Conservation (phyloP, 2,329 filamentous ascomycete species). For the Juglanconis sp. region DNA sequence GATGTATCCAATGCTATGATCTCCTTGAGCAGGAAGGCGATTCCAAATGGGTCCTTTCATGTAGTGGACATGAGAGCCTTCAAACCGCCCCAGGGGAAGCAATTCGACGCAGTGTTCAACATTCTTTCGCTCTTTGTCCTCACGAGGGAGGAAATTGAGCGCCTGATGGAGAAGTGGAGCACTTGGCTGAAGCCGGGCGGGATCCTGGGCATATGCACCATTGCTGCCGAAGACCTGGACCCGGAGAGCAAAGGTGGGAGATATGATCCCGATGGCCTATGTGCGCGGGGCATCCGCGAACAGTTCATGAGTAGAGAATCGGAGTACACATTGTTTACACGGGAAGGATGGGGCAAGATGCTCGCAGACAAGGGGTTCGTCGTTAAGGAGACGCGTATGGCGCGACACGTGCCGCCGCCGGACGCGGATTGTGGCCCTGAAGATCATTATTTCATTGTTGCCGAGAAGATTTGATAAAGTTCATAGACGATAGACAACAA, state of each 20-base stretch:
- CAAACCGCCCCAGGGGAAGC: constrained; percentile 6
- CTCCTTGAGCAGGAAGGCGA: constrained; percentile 21
- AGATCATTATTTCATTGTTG: constrained; percentile 1
- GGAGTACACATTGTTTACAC: constrained; percentile 1
- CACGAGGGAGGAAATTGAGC: constrained; percentile 25
- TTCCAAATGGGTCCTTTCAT: constrained; percentile 25
- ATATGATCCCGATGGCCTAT: background rate
- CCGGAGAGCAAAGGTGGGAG: background rate
- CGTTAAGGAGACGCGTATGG: background rate
- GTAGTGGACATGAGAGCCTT: constrained; percentile 24
- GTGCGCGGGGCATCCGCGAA: constrained; percentile 1
- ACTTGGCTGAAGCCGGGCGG: constrained; percentile 19
- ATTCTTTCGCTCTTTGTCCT: constrained; percentile 28
- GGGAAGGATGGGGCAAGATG: background rate
- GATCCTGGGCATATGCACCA: constrained; percentile 17
- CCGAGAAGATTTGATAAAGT: background rate
- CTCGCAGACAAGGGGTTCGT: background rate
- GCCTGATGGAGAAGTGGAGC: constrained; percentile 15
- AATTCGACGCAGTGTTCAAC: constrained; percentile 25
- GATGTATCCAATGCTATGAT: constrained; percentile 28
- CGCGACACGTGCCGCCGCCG: constrained; percentile 1
- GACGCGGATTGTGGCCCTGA: background rate
- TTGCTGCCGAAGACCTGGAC: constrained; percentile 5
- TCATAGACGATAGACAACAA: background rate
- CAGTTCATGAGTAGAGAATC: constrained; percentile 1